Percentiles rank a stretch among this genome's conserved stretches.
Evolutionary conservation across 140 eudicot species (phyloP).

Genomic region (Senecio squalidus): DNA sequence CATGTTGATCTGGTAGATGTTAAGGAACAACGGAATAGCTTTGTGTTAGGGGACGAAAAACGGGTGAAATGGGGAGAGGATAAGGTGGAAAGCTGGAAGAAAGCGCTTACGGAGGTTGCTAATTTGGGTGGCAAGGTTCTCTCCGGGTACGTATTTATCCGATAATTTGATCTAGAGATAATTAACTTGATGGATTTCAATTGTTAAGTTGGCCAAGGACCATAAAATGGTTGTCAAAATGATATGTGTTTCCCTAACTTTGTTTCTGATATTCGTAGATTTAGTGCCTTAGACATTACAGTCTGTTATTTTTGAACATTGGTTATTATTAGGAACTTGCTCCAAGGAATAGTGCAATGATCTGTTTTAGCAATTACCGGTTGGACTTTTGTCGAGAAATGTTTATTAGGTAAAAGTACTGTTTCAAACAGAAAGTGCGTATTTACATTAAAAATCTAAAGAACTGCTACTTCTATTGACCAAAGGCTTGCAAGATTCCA

Average conservation of each 20-base stretch:
- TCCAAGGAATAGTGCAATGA: too few relatives aligned
- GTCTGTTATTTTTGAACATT: too few relatives aligned
- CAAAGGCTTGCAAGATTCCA: too few relatives aligned
- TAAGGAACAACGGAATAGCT: conserved; percentile 1
- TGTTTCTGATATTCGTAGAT: neutral
- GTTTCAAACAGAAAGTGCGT: too few relatives aligned
- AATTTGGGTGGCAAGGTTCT: conserved; percentile 18
- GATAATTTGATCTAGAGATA: neutral
- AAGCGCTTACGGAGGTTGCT: conserved; percentile 29
- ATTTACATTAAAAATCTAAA: too few relatives aligned
- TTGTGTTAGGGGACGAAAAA: neutral
- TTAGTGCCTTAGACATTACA: too few relatives aligned
- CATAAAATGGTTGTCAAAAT: neutral
- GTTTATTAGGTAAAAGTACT: too few relatives aligned
- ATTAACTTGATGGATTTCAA: neutral
- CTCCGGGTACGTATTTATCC: conserved; percentile 14
- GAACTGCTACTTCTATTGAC: too few relatives aligned
- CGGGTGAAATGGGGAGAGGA: neutral
- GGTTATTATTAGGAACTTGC: too few relatives aligned
- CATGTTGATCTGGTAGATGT: conserved; percentile 21
- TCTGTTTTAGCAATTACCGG: too few relatives aligned
- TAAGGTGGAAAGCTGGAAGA: conserved; percentile 26
- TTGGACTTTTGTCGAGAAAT: too few relatives aligned
- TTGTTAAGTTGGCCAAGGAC: neutral
- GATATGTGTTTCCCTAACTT: neutral